These are phyloP conservation scores for Escovopsis sp. DNA, from an alignment of 2,329 filamentous ascomycete species.

Conservation along the genomic window DNA sequence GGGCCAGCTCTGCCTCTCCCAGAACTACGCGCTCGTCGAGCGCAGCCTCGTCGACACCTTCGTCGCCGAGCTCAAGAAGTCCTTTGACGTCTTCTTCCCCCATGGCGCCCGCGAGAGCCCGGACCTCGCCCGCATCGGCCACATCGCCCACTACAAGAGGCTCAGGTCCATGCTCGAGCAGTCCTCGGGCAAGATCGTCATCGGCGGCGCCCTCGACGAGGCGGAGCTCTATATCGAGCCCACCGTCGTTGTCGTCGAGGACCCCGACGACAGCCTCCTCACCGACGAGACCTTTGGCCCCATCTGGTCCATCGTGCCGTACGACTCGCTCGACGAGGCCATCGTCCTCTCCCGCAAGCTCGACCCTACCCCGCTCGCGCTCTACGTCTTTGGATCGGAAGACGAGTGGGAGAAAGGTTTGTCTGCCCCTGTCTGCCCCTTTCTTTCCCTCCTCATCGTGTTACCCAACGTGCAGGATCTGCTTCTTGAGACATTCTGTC, in stretches of 20 bases:
- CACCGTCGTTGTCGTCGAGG: conserved; percentile 75
- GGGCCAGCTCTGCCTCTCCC: conserved; percentile 82
- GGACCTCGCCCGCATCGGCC: conserved; percentile 71
- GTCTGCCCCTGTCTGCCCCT: conserved; percentile 8
- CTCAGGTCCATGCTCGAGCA: conserved; percentile 86
- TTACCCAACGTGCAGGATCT: no score
- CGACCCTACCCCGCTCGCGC: conserved; percentile 65
- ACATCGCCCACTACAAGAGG: conserved; percentile 61
- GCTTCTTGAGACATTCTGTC: no score
- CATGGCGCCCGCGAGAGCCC: conserved; percentile 61
- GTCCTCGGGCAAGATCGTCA: conserved; percentile 66
- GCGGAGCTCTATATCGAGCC: conserved; percentile 73
- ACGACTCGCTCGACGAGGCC: conserved; percentile 69
- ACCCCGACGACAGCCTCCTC: conserved; percentile 57
- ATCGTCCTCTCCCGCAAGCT: conserved; percentile 68
- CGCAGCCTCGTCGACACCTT: conserved; percentile 56
- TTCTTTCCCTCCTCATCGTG: no score
- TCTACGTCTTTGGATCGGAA: conserved; percentile 76
- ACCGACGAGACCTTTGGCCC: conserved; percentile 82
- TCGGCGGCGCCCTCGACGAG: conserved; percentile 75
- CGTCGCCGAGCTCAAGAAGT: conserved; percentile 55
- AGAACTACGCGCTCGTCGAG: conserved; percentile 85
- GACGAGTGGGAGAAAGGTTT: conserved; percentile 59
- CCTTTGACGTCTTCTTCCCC: conserved; percentile 67
- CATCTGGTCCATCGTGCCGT: conserved; percentile 69